Conservation (phyloP, 1,284 basidiomycete genomes). For the Ceratobasidium theobromae region DNA sequence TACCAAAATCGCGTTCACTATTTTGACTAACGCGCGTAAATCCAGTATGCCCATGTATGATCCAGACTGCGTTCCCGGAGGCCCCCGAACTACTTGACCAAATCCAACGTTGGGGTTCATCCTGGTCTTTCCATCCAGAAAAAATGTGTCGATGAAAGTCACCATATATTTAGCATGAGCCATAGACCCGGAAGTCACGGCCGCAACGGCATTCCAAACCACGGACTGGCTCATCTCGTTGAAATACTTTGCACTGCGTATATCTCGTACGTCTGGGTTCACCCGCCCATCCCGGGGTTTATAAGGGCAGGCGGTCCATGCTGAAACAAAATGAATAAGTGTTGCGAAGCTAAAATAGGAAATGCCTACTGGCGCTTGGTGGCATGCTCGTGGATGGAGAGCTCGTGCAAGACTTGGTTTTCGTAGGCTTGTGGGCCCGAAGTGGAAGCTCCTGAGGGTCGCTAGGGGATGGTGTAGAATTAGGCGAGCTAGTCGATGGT, state of each 20-base stretch:
- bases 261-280: conserved; percentile 62
- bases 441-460: background rate
- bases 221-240: conserved; percentile 59
- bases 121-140: conserved; percentile 56
- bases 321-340: conserved; percentile 23
- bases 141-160: conserved; percentile 57
- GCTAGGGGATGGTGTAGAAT: background rate
- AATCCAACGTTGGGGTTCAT: conserved; percentile 73
- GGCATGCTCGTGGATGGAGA: conserved; percentile 49
- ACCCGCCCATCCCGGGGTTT: conserved; percentile 57
- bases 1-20: conserved; percentile 59
- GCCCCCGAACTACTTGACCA: conserved; percentile 65
- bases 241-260: conserved; percentile 58
- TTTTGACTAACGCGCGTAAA: conserved; percentile 60
- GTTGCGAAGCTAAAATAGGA: background rate
- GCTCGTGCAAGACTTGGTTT: conserved; percentile 44
- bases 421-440: background rate
- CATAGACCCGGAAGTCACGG: conserved; percentile 48
- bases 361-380: conserved; percentile 38
- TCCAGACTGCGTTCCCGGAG: conserved; percentile 52
- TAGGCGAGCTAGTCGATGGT: background rate
- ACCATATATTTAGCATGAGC: conserved; percentile 48
- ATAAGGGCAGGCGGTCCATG: conserved; percentile 62
- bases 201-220: conserved; percentile 62
- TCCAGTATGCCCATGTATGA: conserved; percentile 66